Evolutionary conservation across 306 rosid species (phyloP).

Genomic region (Vigna angularis): DNA sequence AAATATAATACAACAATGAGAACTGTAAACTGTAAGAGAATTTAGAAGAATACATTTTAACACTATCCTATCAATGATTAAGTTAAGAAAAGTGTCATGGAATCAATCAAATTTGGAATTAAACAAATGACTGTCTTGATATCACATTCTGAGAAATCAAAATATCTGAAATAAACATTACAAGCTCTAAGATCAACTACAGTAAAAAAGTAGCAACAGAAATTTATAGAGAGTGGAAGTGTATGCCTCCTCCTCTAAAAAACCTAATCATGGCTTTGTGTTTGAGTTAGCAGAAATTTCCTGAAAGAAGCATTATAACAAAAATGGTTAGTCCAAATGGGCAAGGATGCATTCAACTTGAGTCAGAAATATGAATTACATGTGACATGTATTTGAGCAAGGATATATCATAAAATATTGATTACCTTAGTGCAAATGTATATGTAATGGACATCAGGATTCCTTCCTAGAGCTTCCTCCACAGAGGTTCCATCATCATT

Average conservation of each 20-base stretch:
- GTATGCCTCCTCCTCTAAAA: constrained; percentile 40
- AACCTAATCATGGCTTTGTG: constrained; percentile 31
- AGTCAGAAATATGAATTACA: not conserved
- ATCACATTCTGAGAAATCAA: constrained; percentile 4
- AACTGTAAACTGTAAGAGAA: constrained; percentile 3
- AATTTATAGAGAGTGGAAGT: constrained; percentile 33
- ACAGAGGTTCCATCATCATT: constrained; percentile 67
- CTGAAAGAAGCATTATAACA: constrained; percentile 42
- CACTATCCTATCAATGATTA: not conserved
- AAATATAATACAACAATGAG: not conserved
- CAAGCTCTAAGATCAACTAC: constrained; percentile 33
- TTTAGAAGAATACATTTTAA: not conserved
- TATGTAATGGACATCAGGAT: constrained; percentile 78
- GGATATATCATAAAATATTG: not conserved
- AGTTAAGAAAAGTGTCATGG: constrained; percentile 12
- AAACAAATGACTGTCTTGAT: constrained; percentile 10
- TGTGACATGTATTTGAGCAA: constrained; percentile 7
- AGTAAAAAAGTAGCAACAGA: constrained; percentile 28
- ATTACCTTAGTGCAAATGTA: constrained; percentile 79
- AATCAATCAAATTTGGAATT: constrained; percentile 10
- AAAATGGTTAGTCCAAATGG: constrained; percentile 34
- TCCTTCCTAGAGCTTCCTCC: constrained; percentile 69
- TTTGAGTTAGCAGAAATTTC: constrained; percentile 45
- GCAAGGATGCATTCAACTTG: constrained; percentile 6
- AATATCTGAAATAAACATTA: not conserved